phyloP scores from a whole-genome alignment of 768 basidiomycete genomes.

The Myochromella boudieri region DNA sequence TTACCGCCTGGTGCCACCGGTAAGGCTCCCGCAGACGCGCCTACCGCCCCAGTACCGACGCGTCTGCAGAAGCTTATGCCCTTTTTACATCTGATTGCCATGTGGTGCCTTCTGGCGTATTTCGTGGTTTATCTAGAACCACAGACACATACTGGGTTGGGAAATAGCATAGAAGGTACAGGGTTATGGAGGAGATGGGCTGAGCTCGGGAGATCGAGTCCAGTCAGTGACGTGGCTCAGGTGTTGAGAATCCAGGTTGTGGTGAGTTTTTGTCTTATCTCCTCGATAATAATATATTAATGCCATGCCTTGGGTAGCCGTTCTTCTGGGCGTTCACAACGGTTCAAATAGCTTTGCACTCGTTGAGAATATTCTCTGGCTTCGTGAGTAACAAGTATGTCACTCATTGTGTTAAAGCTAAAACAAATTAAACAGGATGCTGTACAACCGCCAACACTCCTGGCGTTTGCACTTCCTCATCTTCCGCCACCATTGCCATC shows the following conservation, averaged over 20 bases:
- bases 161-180: constrained; percentile 25
- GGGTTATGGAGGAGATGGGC: constrained; percentile 64
- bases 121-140: constrained; percentile 73
- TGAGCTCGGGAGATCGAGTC: constrained; percentile 41
- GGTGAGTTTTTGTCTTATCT: constrained; percentile 37
- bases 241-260: constrained; percentile 51
- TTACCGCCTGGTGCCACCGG: constrained; percentile 26
- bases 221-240: constrained; percentile 28
- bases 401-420: neutral
- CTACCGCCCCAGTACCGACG: constrained; percentile 31
- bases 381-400: constrained; percentile 59
- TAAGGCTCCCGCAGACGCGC: constrained; percentile 23
- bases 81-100: constrained; percentile 59
- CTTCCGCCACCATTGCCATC: constrained; percentile 66
- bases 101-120: constrained; percentile 65
- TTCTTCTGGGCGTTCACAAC: constrained; percentile 85
- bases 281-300: constrained; percentile 1
- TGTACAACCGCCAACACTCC: constrained; percentile 56
- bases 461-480: constrained; percentile 61
- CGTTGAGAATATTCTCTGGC: constrained; percentile 67
- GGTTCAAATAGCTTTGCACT: constrained; percentile 69
- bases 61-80: constrained; percentile 62
- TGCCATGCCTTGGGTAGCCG: too few relatives aligned
- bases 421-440: constrained; percentile 45
- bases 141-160: constrained; percentile 38